phyloP scores from a whole-genome alignment of 1,139 yeast genomes.

The Yamadazyma spencermartinsiae region DNA sequence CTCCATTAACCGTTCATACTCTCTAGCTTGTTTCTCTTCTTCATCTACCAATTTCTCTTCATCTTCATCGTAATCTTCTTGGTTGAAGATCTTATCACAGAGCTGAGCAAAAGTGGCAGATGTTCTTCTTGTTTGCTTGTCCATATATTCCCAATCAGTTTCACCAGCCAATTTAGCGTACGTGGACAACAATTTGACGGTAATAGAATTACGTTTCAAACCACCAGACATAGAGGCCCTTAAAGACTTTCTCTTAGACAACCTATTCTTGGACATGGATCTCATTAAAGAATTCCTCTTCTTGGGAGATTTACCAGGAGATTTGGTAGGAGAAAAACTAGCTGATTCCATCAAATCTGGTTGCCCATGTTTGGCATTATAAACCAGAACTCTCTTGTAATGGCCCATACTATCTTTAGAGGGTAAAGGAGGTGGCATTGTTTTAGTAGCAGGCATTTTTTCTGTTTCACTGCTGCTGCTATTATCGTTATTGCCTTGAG shows the following conservation, averaged over 20 bases:
- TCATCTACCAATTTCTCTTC: constrained; percentile 52
- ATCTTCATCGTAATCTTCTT: constrained; percentile 54
- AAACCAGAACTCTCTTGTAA: constrained; percentile 18
- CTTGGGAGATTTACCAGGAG: constrained; percentile 14
- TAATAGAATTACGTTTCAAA: constrained; percentile 66
- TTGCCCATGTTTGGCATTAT: constrained; percentile 10
- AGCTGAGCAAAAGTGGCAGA: constrained; percentile 75
- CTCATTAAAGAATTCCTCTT: constrained; percentile 37
- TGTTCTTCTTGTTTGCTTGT: constrained; percentile 72
- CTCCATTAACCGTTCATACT: constrained; percentile 52
- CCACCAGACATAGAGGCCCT: constrained; percentile 46
- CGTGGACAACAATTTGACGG: constrained; percentile 66
- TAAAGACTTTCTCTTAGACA: constrained; percentile 40
- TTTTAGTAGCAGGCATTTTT: constrained; percentile 14
- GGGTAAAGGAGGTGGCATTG: constrained; percentile 44
- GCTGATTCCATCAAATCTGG: constrained; percentile 32
- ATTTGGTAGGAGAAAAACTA: constrained; percentile 20
- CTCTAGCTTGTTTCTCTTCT: constrained; percentile 50
- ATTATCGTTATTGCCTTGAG: constrained; percentile 26
- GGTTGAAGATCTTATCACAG: constrained; percentile 73
- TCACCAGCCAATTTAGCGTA: constrained; percentile 71
- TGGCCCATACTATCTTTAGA: constrained; percentile 35
- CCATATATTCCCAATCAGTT: constrained; percentile 69
- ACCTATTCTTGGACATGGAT: constrained; percentile 32
- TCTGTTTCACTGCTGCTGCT: neutral